These are phyloP conservation scores for Nigrograna mackinnonii DNA, from an alignment of 2,329 filamentous ascomycete species.

Conservation along the genomic window DNA sequence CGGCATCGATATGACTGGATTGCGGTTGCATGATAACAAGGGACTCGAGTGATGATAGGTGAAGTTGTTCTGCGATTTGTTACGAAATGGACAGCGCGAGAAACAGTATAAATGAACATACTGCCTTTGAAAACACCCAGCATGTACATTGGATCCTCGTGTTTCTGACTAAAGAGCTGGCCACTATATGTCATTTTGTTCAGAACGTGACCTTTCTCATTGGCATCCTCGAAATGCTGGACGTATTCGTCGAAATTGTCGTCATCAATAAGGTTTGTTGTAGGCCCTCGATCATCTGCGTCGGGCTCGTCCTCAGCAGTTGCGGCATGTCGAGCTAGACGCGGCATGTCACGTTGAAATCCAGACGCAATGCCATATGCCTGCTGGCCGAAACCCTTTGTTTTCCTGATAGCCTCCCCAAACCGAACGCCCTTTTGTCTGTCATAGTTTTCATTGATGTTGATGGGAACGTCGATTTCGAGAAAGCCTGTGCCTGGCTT, in stretches of 20 bases:
- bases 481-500: constrained; percentile 83
- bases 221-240: constrained; percentile 61
- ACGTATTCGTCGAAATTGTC: constrained; percentile 65
- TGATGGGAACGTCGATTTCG: constrained; percentile 88
- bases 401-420: constrained; percentile 72
- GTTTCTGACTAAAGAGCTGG: constrained; percentile 69
- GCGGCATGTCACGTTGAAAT: constrained; percentile 42
- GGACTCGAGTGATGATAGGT: constrained; percentile 81
- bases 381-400: constrained; percentile 46
- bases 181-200: constrained; percentile 84
- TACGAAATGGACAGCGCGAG: constrained; percentile 2
- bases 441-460: constrained; percentile 75
- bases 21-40: constrained; percentile 90
- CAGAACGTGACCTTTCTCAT: constrained; percentile 72
- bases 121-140: constrained; percentile 86
- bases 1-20: constrained; percentile 89
- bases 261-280: constrained; percentile 58
- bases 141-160: constrained; percentile 79
- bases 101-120: constrained; percentile 47
- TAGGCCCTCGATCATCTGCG: constrained; percentile 51
- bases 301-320: constrained; percentile 50
- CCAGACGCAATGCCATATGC: constrained; percentile 53
- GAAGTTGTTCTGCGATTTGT: constrained; percentile 86
- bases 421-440: constrained; percentile 79
- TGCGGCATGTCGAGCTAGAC: constrained; percentile 25